These are phyloP conservation scores for Bipolaris oryzae DNA, from an alignment of 2,329 filamentous ascomycete genomes.

Conservation along the genomic window DNA sequence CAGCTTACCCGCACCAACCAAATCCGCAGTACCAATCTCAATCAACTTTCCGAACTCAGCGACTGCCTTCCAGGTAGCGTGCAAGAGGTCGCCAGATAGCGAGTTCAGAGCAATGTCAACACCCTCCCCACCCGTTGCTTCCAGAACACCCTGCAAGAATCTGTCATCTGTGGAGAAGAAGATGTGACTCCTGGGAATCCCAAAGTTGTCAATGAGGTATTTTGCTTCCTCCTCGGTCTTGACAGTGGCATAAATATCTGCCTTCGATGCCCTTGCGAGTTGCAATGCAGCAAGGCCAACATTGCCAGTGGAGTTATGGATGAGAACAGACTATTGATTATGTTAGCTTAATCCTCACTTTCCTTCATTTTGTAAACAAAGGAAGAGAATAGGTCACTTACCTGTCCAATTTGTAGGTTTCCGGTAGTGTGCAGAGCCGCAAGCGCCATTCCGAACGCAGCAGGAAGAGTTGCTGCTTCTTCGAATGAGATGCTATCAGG, in stretches of 20 bases:
- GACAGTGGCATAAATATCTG: slow-evolving; percentile 36
- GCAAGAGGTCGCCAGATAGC: slow-evolving; percentile 30
- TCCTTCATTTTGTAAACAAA: background rate
- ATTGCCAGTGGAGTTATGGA: slow-evolving; percentile 26
- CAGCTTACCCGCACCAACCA: slow-evolving; percentile 11
- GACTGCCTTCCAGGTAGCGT: slow-evolving; percentile 49
- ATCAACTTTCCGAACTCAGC: slow-evolving; percentile 38
- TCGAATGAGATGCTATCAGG: slow-evolving; percentile 35
- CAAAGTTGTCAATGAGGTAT: slow-evolving; percentile 23
- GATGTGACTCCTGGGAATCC: slow-evolving; percentile 37
- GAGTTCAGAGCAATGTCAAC: slow-evolving; percentile 46
- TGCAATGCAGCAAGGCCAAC: slow-evolving; percentile 31
- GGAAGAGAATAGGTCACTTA: background rate
- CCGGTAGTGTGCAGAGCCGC: slow-evolving; percentile 30
- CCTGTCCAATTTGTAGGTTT: slow-evolving; percentile 19
- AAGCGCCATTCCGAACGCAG: slow-evolving; percentile 31
- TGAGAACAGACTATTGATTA: slow-evolving; percentile 20
- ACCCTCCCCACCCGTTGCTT: slow-evolving; percentile 28
- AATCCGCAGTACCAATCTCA: slow-evolving; percentile 29
- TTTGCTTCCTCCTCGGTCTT: slow-evolving; percentile 23
- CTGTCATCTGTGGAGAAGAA: slow-evolving; percentile 33
- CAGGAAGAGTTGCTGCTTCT: slow-evolving; percentile 35
- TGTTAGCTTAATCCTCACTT: background rate
- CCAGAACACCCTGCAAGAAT: slow-evolving; percentile 7
- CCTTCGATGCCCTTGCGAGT: slow-evolving; percentile 17